These are phyloP conservation scores for Xylaria sp. DNA, from an alignment of 2,329 filamentous ascomycete genomes.

Conservation along the genomic window DNA sequence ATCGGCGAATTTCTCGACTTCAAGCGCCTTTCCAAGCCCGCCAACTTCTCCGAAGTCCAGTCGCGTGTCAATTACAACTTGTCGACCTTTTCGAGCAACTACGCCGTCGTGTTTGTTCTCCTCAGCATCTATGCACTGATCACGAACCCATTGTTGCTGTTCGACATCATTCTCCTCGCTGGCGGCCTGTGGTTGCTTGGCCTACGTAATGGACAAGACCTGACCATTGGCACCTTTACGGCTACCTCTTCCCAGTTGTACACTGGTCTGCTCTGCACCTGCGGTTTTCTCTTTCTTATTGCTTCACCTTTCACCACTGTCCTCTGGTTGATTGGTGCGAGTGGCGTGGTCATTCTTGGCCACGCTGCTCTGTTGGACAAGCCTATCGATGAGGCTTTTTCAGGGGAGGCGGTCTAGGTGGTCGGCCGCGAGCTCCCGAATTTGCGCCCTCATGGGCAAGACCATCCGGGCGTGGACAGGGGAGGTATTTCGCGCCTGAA, in stretches of 20 bases:
- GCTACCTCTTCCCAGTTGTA: slow-evolving; percentile 94
- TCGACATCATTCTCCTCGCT: slow-evolving; percentile 89
- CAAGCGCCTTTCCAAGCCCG: slow-evolving; percentile 94
- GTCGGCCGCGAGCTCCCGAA: slow-evolving; percentile 99
- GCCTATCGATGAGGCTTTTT: slow-evolving; percentile 99
- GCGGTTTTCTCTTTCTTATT: slow-evolving; percentile 85
- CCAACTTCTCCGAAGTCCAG: slow-evolving; percentile 89
- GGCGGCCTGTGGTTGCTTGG: slow-evolving; percentile 91
- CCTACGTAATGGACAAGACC: slow-evolving; percentile 86
- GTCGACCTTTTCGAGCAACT: slow-evolving; percentile 98
- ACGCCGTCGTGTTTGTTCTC: slow-evolving; percentile 92
- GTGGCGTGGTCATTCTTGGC: slow-evolving; percentile 91
- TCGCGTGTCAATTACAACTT: slow-evolving; percentile 97
- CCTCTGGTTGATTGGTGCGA: slow-evolving; percentile 96
- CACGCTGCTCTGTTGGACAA: slow-evolving; percentile 97
- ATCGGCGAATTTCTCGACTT: slow-evolving; percentile 94
- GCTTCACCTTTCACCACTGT: slow-evolving; percentile 85
- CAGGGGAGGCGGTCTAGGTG: slow-evolving; percentile 99
- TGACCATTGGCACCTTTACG: slow-evolving; percentile 83
- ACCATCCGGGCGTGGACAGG: slow-evolving; percentile 90
- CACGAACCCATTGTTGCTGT: slow-evolving; percentile 85
- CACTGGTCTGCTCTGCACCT: slow-evolving; percentile 83
- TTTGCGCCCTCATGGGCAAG: slow-evolving; percentile 97
- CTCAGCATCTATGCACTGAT: slow-evolving; percentile 95
- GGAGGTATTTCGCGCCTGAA: slow-evolving; percentile 67